Percentiles rank a stretch among this genome's conserved stretches.
phyloP scores from a whole-genome alignment of 148 eudicot genomes.

The Vaccinium myrtillus region DNA sequence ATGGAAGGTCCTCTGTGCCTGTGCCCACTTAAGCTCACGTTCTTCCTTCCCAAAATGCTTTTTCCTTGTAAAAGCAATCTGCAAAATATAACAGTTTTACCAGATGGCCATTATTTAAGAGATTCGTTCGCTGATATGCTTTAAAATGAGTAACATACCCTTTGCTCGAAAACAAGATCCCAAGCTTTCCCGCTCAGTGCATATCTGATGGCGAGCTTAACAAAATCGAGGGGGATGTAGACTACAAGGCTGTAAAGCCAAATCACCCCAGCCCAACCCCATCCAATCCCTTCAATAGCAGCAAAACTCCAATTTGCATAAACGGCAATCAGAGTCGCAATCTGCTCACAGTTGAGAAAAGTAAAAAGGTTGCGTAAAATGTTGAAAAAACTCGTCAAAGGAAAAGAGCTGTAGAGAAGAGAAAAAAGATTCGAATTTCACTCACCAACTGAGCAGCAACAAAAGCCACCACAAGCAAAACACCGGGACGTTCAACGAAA shows the following conservation, averaged over 20 bases:
- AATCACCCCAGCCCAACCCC: slow-evolving; percentile 55
- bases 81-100: neutral
- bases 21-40: slow-evolving; percentile 72
- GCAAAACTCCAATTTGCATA: slow-evolving; percentile 52
- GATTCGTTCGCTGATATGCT: neutral
- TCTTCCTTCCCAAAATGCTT: slow-evolving; percentile 68
- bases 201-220: slow-evolving; percentile 41
- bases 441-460: slow-evolving; percentile 51
- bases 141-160: slow-evolving; percentile 22
- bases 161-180: slow-evolving; percentile 42
- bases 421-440: neutral
- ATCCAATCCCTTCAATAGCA: slow-evolving; percentile 39
- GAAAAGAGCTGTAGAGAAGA: neutral
- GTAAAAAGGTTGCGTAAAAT: neutral
- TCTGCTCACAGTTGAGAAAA: slow-evolving; percentile 17
- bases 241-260: slow-evolving; percentile 42
- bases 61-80: slow-evolving; percentile 72
- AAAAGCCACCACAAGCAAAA: slow-evolving; percentile 37
- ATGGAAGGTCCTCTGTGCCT: slow-evolving; percentile 63
- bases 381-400: neutral
- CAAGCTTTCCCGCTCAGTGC: slow-evolving; percentile 47
- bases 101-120: neutral
- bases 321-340: slow-evolving; percentile 45
- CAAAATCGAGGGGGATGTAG: slow-evolving; percentile 41
- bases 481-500: slow-evolving; percentile 44